These are phyloP conservation scores for Manihot esculenta DNA, from an alignment of 441 rosid genomes.

Conservation along the genomic window DNA sequence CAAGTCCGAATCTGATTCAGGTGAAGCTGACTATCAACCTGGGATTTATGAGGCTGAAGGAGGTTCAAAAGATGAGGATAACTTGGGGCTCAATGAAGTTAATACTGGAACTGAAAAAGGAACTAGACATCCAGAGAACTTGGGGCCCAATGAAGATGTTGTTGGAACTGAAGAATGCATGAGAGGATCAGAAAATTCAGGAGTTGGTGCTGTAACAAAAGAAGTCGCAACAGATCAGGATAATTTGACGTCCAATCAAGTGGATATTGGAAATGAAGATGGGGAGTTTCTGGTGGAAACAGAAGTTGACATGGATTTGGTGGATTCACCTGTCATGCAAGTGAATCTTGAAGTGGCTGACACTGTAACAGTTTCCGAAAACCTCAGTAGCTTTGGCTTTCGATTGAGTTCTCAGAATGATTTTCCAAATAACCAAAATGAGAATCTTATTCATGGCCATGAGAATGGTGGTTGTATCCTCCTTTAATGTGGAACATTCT, in stretches of 20 bases:
- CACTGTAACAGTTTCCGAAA: constrained; percentile 40
- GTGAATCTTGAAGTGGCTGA: constrained; percentile 39
- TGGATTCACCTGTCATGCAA: constrained; percentile 38
- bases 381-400: constrained; percentile 27
- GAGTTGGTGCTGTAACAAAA: constrained; percentile 13
- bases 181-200: constrained; percentile 5
- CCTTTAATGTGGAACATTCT: constrained; percentile 24
- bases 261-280: constrained; percentile 34
- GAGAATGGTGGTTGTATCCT: constrained; percentile 63
- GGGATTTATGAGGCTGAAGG: constrained; percentile 33
- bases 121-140: not conserved
- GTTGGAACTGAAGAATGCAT: not conserved
- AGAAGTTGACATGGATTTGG: constrained; percentile 44
- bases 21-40: constrained; percentile 34
- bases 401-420: constrained; percentile 31
- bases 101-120: not conserved
- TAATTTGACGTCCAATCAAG: constrained; percentile 14
- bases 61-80: constrained; percentile 10
- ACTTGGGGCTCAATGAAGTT: constrained; percentile 14
- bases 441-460: constrained; percentile 26
- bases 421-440: constrained; percentile 30
- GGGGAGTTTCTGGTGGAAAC: constrained; percentile 31
- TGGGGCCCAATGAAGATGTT: not conserved
- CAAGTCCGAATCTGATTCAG: constrained; percentile 32
- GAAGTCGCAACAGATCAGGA: constrained; percentile 16